A percentile compares a stretch with the other conserved stretches of the same genome.
Conservation (phyloP, 768 basidiomycete species). For the Termitomyces heimii region DNA sequence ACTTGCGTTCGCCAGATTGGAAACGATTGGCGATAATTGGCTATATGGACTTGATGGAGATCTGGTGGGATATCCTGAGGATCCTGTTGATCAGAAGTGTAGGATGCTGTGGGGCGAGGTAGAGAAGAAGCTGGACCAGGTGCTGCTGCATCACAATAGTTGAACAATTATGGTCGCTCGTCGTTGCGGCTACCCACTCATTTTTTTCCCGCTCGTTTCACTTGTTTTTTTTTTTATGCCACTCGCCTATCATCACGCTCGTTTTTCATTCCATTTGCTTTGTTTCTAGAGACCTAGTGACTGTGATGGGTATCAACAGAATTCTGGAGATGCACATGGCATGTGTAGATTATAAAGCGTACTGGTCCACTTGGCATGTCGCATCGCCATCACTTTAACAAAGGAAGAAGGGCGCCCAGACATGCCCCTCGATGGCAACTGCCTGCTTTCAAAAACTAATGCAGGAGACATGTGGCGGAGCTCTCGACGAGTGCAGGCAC, state of each 20-base stretch:
- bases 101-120: slow-evolving; percentile 2
- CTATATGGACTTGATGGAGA: slow-evolving; percentile 1
- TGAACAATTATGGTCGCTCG: background rate
- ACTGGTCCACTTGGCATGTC: too few species aligned
- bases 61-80: slow-evolving; percentile 3
- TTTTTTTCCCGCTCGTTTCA: background rate
- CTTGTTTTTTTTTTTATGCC: background rate
- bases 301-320: background rate
- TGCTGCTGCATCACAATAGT: slow-evolving; percentile 1
- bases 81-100: slow-evolving; percentile 5
- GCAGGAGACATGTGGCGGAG: too few species aligned
- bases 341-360: too few species aligned
- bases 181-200: too few species aligned
- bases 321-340: background rate
- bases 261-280: background rate
- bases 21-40: slow-evolving; percentile 4
- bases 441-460: too few species aligned
- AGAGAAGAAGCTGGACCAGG: slow-evolving; percentile 1
- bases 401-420: too few species aligned
- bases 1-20: background rate
- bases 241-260: background rate
- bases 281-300: background rate
- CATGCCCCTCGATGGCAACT: too few species aligned
- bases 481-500: too few species aligned
- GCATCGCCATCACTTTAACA: too few species aligned